Evolutionary conservation across 495 filamentous ascomycete species (phyloP).

Genomic region (Podospora pseudopauciseta): DNA sequence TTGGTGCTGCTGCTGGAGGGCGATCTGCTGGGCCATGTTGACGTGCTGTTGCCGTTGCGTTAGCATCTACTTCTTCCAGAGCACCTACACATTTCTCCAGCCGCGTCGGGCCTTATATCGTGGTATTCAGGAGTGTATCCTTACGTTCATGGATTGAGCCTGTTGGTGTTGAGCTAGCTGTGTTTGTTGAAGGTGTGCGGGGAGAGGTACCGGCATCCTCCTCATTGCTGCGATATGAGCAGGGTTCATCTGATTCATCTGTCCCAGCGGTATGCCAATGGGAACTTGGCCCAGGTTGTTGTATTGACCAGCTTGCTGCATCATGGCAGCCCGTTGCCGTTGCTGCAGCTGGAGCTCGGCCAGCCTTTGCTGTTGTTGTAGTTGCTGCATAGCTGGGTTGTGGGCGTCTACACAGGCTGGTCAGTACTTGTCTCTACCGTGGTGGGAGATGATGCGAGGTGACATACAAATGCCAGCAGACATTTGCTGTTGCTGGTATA

Average conservation of each 20-base stretch:
- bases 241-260: constrained; percentile 22
- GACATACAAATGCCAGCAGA: constrained; percentile 26
- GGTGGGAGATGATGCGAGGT: neutral
- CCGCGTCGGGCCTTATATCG: constrained; percentile 13
- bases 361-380: constrained; percentile 40
- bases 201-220: constrained; percentile 39
- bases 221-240: constrained; percentile 28
- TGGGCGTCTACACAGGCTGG: constrained; percentile 40
- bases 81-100: constrained; percentile 19
- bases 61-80: constrained; percentile 14
- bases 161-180: constrained; percentile 45
- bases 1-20: constrained; percentile 31
- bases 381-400: constrained; percentile 53
- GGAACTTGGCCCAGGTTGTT: constrained; percentile 46
- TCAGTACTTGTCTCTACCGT: constrained; percentile 15
- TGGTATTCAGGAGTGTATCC: constrained; percentile 17
- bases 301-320: constrained; percentile 46
- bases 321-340: constrained; percentile 44
- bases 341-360: constrained; percentile 44
- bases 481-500: constrained; percentile 58
- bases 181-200: constrained; percentile 45
- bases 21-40: constrained; percentile 28
- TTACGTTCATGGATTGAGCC: constrained; percentile 44
- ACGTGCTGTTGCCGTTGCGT: constrained; percentile 14
- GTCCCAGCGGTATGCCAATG: constrained; percentile 59